A percentile compares a stretch with the other conserved stretches of the same genome.
Evolutionary conservation across 768 basidiomycete genomes (phyloP).

Genomic region (Macrolepiota dolichaula): DNA sequence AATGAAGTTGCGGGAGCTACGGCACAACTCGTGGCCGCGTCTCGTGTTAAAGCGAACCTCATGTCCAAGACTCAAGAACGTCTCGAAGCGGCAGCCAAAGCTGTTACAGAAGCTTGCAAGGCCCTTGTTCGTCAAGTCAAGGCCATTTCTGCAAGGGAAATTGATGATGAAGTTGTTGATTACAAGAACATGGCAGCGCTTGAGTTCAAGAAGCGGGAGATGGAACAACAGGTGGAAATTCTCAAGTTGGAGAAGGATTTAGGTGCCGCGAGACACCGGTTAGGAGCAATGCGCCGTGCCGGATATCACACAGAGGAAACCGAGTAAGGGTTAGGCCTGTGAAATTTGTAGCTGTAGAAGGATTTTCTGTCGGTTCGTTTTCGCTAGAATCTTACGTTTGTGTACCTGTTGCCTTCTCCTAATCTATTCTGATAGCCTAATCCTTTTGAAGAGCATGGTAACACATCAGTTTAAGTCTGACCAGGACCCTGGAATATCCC

Average conservation of each 20-base stretch:
- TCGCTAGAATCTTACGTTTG: neutral
- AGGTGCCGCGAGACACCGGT: conserved; percentile 75
- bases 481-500: no score
- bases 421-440: conserved; percentile 2
- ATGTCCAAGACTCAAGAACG: conserved; percentile 99
- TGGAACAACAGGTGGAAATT: conserved; percentile 99
- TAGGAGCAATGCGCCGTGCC: conserved; percentile 84
- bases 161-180: conserved; percentile 75
- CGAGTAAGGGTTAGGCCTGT: conserved; percentile 34
- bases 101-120: conserved; percentile 96
- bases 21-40: conserved; percentile 97
- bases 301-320: conserved; percentile 89
- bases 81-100: conserved; percentile 94
- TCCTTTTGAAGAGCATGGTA: neutral
- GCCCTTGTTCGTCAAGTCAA: conserved; percentile 97
- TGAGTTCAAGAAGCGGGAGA: conserved; percentile 96
- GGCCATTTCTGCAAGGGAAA: conserved; percentile 83
- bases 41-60: conserved; percentile 94
- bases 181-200: conserved; percentile 91
- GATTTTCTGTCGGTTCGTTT: neutral
- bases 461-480: no score
- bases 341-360: neutral
- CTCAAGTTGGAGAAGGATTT: conserved; percentile 94
- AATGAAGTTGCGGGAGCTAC: conserved; percentile 98
- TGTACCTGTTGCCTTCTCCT: neutral